Evolutionary conservation across 139 green algal species (phyloP).

Genomic region (Chlamydomonas incerta): DNA sequence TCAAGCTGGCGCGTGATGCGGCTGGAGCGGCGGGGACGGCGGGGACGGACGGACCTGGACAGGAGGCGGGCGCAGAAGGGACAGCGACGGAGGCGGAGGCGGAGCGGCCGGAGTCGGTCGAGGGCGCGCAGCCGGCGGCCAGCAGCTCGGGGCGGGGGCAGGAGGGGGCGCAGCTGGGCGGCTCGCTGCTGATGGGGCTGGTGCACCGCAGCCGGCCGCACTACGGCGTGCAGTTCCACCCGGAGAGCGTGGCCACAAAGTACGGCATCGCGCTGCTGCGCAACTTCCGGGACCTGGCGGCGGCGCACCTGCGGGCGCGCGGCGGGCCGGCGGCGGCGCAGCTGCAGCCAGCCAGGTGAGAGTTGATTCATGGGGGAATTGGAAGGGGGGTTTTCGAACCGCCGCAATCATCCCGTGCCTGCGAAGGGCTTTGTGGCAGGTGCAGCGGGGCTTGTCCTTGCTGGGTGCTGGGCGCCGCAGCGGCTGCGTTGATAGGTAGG

Average conservation of each 20-base stretch:
- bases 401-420: too few relatives aligned
- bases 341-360: conserved; percentile 4
- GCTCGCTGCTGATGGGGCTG: conserved; percentile 87
- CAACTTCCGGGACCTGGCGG: conserved; percentile 90
- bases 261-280: conserved; percentile 81
- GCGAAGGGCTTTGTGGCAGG: too few relatives aligned
- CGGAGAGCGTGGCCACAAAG: conserved; percentile 89
- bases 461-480: too few relatives aligned
- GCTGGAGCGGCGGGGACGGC: not conserved
- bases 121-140: not conserved
- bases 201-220: conserved; percentile 79
- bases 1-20: conserved; percentile 42
- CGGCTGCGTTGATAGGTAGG: too few relatives aligned
- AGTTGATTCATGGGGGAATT: too few relatives aligned
- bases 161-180: not conserved
- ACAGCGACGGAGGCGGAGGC: not conserved
- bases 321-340: not conserved
- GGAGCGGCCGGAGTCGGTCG: too few relatives aligned
- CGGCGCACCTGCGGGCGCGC: not conserved
- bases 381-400: too few relatives aligned
- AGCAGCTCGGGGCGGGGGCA: not conserved
- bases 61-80: too few relatives aligned
- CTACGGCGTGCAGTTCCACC: conserved; percentile 97
- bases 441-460: too few relatives aligned
- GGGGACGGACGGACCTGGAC: not conserved